Base-by-base conservation (phyloP, 768 basidiomycete species). In the Tricholoma sp. region DNA sequence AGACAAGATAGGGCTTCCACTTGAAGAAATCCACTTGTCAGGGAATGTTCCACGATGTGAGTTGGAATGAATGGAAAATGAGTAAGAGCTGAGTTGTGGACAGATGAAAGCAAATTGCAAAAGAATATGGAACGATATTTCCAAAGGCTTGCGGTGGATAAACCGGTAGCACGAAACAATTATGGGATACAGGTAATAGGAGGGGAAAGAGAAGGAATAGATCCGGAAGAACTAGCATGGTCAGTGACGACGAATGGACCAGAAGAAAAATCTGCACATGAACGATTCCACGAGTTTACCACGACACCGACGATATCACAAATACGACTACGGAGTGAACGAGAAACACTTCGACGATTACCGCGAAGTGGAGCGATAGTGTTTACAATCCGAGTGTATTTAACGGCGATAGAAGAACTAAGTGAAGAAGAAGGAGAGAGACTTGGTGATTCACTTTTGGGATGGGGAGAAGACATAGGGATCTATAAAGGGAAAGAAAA, bases 1-100 rank as follows among this genome's bases (percentile, higher is more conserved):
- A 59, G 88, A 91, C 70, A 91, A 91, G 72, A 80, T 88, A 53
- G 91, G 89, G 6, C 73, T 84, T 62, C 75, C 83, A 18, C 72
- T 91, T 36, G 84, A 89, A 53, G 83, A 89, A 53, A 89, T 91
- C 42, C 89, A 91, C 69, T 69, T 74, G 54, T 74, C 77, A 28
- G 89, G 90, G 28, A 73, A 84, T 63, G 89, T 91, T 37, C 87
- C 89, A 15, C 82, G 82, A 68, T 89, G 88, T 86, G 68, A 84
- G 85, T n/a, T n/a, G n/a, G n/a, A n/a, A n/a, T n/a, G n/a, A n/a
- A n/a, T n/a, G n/a, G n/a, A n/a, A n/a, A n/a, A n/a, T n/a, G n/a
- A n/a, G n/a, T n/a, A n/a, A n/a, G n/a, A n/a, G n/a, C n/a, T n/a
- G n/a, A n/a, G n/a, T n/a, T n/a, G n/a, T n/a, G n/a, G n/a, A n/a